A percentile compares a stretch with the other conserved stretches of the same genome.
phyloP scores from a whole-genome alignment of 2,329 filamentous ascomycete genomes.

The Fusarium sublunatum region DNA sequence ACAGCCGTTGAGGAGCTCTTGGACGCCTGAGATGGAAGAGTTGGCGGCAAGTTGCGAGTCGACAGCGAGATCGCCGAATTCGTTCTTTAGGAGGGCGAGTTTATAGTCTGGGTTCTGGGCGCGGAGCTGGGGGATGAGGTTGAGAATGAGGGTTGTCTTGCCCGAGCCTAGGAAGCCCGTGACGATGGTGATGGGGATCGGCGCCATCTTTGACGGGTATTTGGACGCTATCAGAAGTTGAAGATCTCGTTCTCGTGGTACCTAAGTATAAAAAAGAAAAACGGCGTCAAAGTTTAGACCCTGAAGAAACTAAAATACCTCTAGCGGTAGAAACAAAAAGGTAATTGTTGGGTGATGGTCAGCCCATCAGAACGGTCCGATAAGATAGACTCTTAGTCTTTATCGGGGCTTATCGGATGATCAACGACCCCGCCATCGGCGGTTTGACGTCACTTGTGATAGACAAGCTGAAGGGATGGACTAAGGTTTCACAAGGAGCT shows the following conservation, averaged over 20 bases:
- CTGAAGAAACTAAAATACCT: conserved; percentile 40
- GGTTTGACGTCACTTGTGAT: conserved; percentile 40
- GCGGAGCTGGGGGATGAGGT: conserved; percentile 88
- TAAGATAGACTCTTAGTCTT: conserved; percentile 39
- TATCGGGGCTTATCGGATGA: conserved; percentile 40
- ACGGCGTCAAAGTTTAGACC: conserved; percentile 12
- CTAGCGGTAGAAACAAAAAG: conserved; percentile 21
- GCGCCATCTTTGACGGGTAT: conserved; percentile 61
- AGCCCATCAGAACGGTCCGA: conserved; percentile 40
- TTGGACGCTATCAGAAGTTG: not conserved
- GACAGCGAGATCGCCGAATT: conserved; percentile 94
- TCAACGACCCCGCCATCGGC: conserved; percentile 30
- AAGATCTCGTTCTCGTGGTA: not conserved
- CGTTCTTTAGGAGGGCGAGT: conserved; percentile 95
- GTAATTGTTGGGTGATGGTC: conserved; percentile 28
- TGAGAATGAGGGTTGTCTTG: conserved; percentile 95
- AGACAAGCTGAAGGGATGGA: conserved; percentile 3
- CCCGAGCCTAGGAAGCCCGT: conserved; percentile 97
- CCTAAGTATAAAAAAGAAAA: not conserved
- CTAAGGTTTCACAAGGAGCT: conserved; percentile 33
- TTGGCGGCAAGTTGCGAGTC: conserved; percentile 91
- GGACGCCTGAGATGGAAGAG: conserved; percentile 85
- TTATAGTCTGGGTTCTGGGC: conserved; percentile 80
- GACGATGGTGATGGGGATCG: conserved; percentile 91
- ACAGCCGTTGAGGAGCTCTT: conserved; percentile 94